A percentile compares a stretch with the other conserved stretches of the same genome.
Conservation (phyloP, 1,139 yeast species). For the Yamadazyma friedrichii region DNA sequence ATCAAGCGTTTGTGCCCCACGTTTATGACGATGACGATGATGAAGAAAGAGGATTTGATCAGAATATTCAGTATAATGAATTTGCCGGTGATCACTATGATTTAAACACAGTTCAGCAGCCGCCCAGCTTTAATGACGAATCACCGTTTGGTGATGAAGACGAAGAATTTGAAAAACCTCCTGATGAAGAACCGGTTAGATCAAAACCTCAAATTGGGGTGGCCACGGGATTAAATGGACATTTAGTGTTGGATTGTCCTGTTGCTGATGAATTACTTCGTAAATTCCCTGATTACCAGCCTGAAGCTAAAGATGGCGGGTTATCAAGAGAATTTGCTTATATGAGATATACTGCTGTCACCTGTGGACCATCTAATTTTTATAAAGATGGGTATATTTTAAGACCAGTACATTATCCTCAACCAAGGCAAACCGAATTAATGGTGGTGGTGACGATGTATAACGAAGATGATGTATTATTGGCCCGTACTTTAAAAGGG, state of each 20-base stretch:
- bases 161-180: slow-evolving; percentile 27
- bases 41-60: slow-evolving; percentile 43
- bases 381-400: slow-evolving; percentile 45
- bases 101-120: slow-evolving; percentile 33
- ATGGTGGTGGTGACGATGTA: slow-evolving; percentile 51
- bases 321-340: slow-evolving; percentile 46
- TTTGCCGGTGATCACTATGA: slow-evolving; percentile 48
- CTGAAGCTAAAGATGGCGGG: slow-evolving; percentile 38
- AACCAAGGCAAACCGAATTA: slow-evolving; percentile 45
- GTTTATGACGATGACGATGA: slow-evolving; percentile 45
- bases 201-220: slow-evolving; percentile 38
- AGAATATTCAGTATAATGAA: slow-evolving; percentile 38
- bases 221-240: slow-evolving; percentile 45
- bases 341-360: slow-evolving; percentile 51
- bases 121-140: slow-evolving; percentile 18
- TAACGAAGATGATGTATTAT: slow-evolving; percentile 47
- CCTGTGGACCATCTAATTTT: slow-evolving; percentile 51
- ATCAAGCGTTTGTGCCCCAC: slow-evolving; percentile 48
- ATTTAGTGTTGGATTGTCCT: slow-evolving; percentile 51
- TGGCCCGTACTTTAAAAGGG: slow-evolving; percentile 48
- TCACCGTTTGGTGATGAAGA: slow-evolving; percentile 37
- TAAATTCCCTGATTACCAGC: slow-evolving; percentile 42
- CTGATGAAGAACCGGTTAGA: slow-evolving; percentile 35
- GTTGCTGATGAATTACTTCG: slow-evolving; percentile 46
- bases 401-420: slow-evolving; percentile 47